phyloP scores from a whole-genome alignment of 257 asterid species.

The Echites panduratus region DNA sequence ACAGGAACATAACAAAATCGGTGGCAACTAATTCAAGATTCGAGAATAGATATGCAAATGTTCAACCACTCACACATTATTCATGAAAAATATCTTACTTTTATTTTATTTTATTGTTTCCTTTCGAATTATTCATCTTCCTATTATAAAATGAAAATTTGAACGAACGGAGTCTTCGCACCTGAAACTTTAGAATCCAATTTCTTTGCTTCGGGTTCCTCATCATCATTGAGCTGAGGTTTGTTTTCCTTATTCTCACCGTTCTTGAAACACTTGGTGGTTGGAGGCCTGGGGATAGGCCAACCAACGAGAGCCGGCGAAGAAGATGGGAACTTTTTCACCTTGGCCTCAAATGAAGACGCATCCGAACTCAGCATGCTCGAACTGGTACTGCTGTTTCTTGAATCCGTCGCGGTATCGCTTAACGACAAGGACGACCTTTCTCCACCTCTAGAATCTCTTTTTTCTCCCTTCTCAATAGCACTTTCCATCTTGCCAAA shows the following conservation, averaged over 20 bases:
- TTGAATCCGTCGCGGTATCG: conserved; percentile 41
- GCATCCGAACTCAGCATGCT: conserved; percentile 42
- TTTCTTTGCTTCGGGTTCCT: conserved; percentile 29
- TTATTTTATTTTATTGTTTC: background rate
- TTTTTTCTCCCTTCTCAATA: conserved; percentile 36
- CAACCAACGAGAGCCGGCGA: conserved; percentile 43
- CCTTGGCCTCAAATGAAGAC: conserved; percentile 27
- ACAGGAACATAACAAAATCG: background rate
- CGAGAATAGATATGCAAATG: background rate
- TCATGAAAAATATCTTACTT: background rate
- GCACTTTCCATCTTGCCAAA: conserved; percentile 38
- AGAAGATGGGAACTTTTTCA: conserved; percentile 15
- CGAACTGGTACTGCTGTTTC: conserved; percentile 35
- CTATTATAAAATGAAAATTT: background rate
- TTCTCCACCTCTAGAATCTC: conserved; percentile 1
- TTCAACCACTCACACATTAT: background rate
- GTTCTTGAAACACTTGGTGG: conserved; percentile 27
- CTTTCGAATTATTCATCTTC: background rate
- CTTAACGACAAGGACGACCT: conserved; percentile 30
- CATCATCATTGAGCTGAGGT: conserved; percentile 12
- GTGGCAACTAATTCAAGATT: background rate
- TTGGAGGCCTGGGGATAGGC: conserved; percentile 50
- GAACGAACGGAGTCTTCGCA: conserved; percentile 2
- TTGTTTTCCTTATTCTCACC: conserved; percentile 1
- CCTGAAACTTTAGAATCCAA: conserved; percentile 54